Conservation (phyloP, 192 early-diverging fungal genomes). For the Backusella morwellensis region DNA sequence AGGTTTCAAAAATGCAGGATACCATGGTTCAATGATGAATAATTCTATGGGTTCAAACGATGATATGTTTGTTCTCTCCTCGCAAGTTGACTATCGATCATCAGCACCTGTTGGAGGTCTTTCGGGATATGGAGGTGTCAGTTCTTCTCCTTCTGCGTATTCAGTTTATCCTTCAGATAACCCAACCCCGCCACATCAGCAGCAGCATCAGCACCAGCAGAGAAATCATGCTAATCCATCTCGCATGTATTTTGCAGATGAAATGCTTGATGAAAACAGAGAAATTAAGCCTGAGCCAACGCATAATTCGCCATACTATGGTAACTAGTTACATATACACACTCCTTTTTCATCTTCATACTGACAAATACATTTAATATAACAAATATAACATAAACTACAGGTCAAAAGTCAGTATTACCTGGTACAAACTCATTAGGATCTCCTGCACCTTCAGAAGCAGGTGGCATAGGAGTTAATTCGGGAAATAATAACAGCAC, state of each 20-base stretch:
- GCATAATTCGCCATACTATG: not conserved
- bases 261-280: conserved; percentile 9
- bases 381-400: not conserved
- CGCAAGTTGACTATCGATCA: conserved; percentile 6
- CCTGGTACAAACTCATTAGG: conserved; percentile 2
- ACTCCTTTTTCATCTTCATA: not conserved
- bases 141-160: conserved; percentile 1
- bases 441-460: conserved; percentile 13
- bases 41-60: conserved; percentile 9
- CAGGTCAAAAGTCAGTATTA: conserved; percentile 9
- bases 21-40: conserved; percentile 14
- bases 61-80: conserved; percentile 16
- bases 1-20: conserved; percentile 15
- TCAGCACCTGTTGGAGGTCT: not conserved
- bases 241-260: conserved; percentile 13
- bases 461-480: conserved; percentile 1
- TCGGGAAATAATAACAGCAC: not conserved
- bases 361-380: not conserved
- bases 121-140: not conserved
- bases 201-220: not conserved
- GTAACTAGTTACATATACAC: not conserved
- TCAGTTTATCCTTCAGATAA: conserved; percentile 7
- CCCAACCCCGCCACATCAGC: not conserved
- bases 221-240: not conserved
- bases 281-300: conserved; percentile 4